Evolutionary conservation across 306 rosid species (phyloP).

Genomic region (Cyamopsis tetragonoloba): DNA sequence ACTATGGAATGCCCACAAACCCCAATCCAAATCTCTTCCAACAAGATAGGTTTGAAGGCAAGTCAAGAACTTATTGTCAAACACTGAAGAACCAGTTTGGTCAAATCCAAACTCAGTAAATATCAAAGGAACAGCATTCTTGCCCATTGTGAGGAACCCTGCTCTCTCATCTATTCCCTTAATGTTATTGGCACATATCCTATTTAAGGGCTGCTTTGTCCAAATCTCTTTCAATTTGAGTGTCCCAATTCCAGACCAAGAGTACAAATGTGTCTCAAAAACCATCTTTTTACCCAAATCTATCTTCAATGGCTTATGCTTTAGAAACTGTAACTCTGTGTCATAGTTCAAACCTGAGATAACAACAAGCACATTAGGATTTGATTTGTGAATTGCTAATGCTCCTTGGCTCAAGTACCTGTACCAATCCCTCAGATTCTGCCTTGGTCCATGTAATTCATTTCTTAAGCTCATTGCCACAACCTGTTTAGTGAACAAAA

Average conservation of each 20-base stretch:
- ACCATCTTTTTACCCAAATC: conserved; percentile 39
- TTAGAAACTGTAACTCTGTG: conserved; percentile 45
- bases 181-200: conserved; percentile 34
- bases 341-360: conserved; percentile 52
- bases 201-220: conserved; percentile 43
- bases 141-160: conserved; percentile 37
- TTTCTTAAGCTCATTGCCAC: conserved; percentile 58
- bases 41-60: conserved; percentile 55
- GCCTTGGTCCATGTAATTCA: conserved; percentile 51
- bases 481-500: conserved; percentile 28
- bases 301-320: conserved; percentile 22
- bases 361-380: conserved; percentile 41
- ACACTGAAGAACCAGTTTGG: conserved; percentile 7
- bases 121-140: conserved; percentile 39
- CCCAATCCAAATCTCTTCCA: conserved; percentile 58
- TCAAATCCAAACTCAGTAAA: conserved; percentile 53
- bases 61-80: conserved; percentile 45
- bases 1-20: conserved; percentile 55
- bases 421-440: conserved; percentile 40
- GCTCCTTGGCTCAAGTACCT: conserved; percentile 38
- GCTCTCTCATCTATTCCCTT: conserved; percentile 31
- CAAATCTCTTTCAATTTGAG: conserved; percentile 37
- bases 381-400: conserved; percentile 30
- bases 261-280: conserved; percentile 50
- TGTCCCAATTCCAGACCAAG: conserved; percentile 50